Evolutionary conservation across 2,329 filamentous ascomycete species (phyloP), one percentile per base, ranked within the genome.

Genomic region (Calonectria naviculata): DNA sequence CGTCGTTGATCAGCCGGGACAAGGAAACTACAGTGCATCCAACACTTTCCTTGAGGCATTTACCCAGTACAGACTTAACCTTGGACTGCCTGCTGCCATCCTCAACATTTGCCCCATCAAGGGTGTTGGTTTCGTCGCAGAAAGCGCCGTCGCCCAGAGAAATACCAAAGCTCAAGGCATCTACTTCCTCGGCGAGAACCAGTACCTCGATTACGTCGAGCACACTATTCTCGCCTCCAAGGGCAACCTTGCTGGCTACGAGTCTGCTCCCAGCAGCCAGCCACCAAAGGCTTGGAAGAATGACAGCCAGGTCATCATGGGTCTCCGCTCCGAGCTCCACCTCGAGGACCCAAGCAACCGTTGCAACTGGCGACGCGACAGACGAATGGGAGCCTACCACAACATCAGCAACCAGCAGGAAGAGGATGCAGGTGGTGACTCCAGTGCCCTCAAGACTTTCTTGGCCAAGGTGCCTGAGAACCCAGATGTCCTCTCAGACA

Each of bases 21-120:
- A 87, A 70, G 79, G 80, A 60, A 86, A 85, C 74, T 88, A 88
- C 71, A 76, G 81, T 5, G 81, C 83, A 0, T 84, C 80, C 19
- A 87, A 85, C 72, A 79, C 81, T 12, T 87, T 83, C 75, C 74
- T 85, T 38, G 82, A 86, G 41, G 76, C 81, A 5, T 81, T 87
- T 29, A 81, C 80, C 4, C 80, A 81, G 19, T 83, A 83, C 63
- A 81, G 85, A 13, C 72, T 78, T 5, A 65, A 67, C 0, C 73
- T 74, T 2, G 84, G 83, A 4, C 78, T 86, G 7, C 78, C 84
- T 0, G 83, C 81, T 4, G 79, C 81, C 0, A 74, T 78, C 19
- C 79, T 88, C 4, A 80, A 87, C 70, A 78, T 87, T 19, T 73
- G 77, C 5, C 73, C 46, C 10, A 76, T 87, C 10, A 78, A 80